Evolutionary conservation across 805 yeast species (phyloP), one percentile per base, ranked within the genome.

Genomic region (Metschnikowia lachancei): DNA sequence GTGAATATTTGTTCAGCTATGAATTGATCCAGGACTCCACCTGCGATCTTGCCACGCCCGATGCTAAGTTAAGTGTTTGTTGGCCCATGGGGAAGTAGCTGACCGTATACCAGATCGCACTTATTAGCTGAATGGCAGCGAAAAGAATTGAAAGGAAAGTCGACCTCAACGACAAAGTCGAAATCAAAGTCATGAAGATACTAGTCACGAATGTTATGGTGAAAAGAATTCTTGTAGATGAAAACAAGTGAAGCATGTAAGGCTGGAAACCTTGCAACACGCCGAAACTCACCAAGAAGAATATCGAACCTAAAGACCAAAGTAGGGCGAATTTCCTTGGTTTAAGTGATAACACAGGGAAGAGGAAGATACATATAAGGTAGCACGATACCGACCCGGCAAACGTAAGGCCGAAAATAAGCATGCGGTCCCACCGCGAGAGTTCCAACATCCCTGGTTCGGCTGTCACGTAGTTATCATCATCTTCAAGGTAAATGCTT

Each of bases 41-140:
- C 54, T 72, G 76, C 30, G 70, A 61, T 43, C 75, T 57, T 13
- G 77, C 77, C 24, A 72, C 76, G 10, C 61, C 60, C 3, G 74
- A 62, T 1, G 77, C 77, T 43, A 72, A 54, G 41, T 64, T 69
- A 41, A 72, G 58, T 0, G 77, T 72, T 50, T 72, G 76, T 19
- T 61, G 62, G 8, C 77, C 77, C 70, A 72, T 58, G n/a, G 77
- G 77, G 53, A 72, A 72, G 57, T 72, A 72, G 50, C 76, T 71
- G 19, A 72, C 74, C 2, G 77, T 69, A 55, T 72, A 72, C 76
- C 76, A 72, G 4, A 70, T 43, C 3, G 72, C 76, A 53, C 70
- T 63, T 17, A 70, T 37, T 46, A 72, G 61, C 52, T 72, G 77
- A 9, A 72, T 55, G 8, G 59, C 62, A 7, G 76, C 76, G 58